Base-by-base conservation (phyloP, 306 rosid species). In the Quercus engelmannii region DNA sequence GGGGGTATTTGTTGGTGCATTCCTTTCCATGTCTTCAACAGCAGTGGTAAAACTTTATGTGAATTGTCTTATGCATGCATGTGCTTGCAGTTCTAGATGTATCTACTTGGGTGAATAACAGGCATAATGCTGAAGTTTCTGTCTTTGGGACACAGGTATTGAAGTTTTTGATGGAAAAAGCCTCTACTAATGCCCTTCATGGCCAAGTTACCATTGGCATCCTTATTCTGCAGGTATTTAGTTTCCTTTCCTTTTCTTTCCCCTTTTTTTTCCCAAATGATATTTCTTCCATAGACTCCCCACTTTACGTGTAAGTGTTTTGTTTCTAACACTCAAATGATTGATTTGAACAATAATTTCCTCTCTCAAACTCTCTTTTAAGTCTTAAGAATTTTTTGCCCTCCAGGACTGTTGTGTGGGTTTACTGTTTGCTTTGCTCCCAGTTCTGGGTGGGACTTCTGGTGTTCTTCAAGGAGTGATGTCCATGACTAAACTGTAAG, bases 121-220 rank as follows among this genome's bases (percentile, higher is more conserved):
- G 21, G 43, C 54, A 7, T 58, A 62, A 57, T 4, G 1, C 5
- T 41, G 49, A 6, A 57, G 11, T 38, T 74, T 69, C 75, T 18
- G 68, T 83, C 62, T 83, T 83, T 76, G 75, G 65, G 56, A 63
- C 76, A 21, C 74, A 95, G 99, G 99, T 95, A 76, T 83, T 95
- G 87, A 95, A 95, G 76, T 95, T 90, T 83, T 87, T 95, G 84
- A 93, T 95, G 99, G 99, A 95, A 81, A 89, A 84, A 84, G 90
- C 89, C 83, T 89, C 90, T 9, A 84, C 84, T 79, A 90, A 86
- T 86, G 88, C 94, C 74, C 98, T 95, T 84, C 94, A 93, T 74
- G 99, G 99, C 69, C 99, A 95, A 81, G 99, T 95, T 80, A 91
- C 93, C 30, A 87, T 95, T 71, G 99, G 99, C 78, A 90, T 93